phyloP scores from a whole-genome alignment of 192 early-diverging fungal genomes.

The Dispira simplex region DNA sequence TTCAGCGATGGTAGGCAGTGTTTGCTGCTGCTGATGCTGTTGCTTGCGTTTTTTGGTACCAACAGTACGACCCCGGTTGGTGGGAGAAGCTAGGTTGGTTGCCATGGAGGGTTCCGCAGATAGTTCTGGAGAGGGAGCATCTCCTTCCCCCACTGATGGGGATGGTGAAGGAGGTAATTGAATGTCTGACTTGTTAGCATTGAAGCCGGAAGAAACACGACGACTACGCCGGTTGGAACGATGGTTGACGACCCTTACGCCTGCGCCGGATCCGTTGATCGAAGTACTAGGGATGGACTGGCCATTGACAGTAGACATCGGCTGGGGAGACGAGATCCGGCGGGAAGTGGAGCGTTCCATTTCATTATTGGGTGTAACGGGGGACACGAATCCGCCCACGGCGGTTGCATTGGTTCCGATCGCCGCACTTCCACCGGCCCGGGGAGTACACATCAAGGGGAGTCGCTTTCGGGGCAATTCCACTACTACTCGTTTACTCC shows the following conservation, averaged over 20 bases:
- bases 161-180: slow-evolving; percentile 3
- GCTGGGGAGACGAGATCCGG: too few relatives aligned
- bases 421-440: slow-evolving; percentile 8
- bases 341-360: too few relatives aligned
- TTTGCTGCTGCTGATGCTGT: too few relatives aligned
- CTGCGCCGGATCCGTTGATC: neutral
- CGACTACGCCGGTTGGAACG: neutral
- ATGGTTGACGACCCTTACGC: neutral
- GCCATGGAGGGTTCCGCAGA: neutral
- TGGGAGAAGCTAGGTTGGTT: neutral
- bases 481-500: slow-evolving; percentile 31
- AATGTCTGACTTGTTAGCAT: neutral
- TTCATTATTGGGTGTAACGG: too few relatives aligned
- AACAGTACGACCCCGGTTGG: neutral
- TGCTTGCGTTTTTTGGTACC: neutral
- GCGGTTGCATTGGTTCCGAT: too few relatives aligned
- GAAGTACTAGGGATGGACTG: neutral
- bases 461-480: slow-evolving; percentile 43
- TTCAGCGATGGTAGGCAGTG: too few relatives aligned
- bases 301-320: neutral
- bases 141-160: slow-evolving; percentile 1
- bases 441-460: slow-evolving; percentile 44
- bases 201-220: neutral
- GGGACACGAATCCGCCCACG: too few relatives aligned
- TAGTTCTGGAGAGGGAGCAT: too few relatives aligned